A percentile compares a stretch with the other conserved stretches of the same genome.
Evolutionary conservation across 2,329 filamentous ascomycete species (phyloP).

Genomic region (Aspergillus vadensis): DNA sequence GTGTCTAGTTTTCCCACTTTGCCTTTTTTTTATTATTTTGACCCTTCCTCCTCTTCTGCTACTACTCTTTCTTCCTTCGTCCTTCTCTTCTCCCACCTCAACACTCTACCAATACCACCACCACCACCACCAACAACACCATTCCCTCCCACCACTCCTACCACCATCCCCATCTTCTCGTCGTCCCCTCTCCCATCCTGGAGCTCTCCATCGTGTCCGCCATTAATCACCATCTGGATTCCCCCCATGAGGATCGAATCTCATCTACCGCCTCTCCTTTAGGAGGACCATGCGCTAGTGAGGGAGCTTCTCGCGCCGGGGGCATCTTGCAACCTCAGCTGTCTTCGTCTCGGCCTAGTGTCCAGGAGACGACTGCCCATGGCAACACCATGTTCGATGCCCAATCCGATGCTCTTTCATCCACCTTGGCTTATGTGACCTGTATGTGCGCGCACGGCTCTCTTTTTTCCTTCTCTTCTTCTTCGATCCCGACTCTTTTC

Average conservation of each 20-base stretch:
- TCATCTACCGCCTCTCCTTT: constrained; percentile 20
- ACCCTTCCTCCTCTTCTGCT: background rate
- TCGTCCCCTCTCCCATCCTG: constrained; percentile 18
- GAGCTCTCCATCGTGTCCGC: constrained; percentile 22
- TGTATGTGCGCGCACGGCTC: constrained; percentile 33
- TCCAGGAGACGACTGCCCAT: constrained; percentile 35
- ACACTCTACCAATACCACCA: constrained; percentile 3
- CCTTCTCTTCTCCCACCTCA: constrained; percentile 8
- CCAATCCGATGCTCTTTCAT: constrained; percentile 40
- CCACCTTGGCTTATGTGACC: constrained; percentile 36
- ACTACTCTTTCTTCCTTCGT: constrained; percentile 13
- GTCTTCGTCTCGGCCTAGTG: constrained; percentile 35
- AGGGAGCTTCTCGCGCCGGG: constrained; percentile 31
- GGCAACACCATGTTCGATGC: constrained; percentile 48
- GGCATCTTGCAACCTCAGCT: constrained; percentile 41
- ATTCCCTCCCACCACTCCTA: background rate
- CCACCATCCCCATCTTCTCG: constrained; percentile 2
- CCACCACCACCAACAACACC: no score
- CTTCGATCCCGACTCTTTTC: background rate
- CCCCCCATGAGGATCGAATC: constrained; percentile 24
- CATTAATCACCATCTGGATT: constrained; percentile 9
- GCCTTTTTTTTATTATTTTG: constrained; percentile 5
- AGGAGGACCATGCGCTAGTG: constrained; percentile 45
- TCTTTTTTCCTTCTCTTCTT: constrained; percentile 12
- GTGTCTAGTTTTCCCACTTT: background rate